Percentiles rank a stretch among this genome's conserved stretches.
These are phyloP conservation scores for Cunninghamia lanceolata DNA, from an alignment of 75 land plant species.

Conservation along the genomic window DNA sequence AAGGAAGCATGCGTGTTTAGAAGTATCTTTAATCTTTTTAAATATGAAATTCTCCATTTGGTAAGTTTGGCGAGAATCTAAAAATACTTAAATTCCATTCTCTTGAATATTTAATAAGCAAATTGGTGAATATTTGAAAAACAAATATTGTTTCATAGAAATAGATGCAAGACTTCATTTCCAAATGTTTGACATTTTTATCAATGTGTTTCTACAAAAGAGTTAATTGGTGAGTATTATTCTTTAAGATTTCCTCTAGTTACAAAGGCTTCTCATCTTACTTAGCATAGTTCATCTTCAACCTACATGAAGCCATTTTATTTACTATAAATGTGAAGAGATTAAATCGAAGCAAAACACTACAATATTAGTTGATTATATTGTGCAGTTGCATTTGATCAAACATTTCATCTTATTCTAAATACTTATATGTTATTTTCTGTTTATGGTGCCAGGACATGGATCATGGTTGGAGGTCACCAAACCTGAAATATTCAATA, in stretches of 20 bases:
- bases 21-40: background rate
- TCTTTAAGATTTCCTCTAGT: background rate
- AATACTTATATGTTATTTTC: background rate
- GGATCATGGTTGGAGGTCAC: background rate
- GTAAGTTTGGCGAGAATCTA: background rate
- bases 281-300: background rate
- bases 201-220: background rate
- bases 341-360: background rate
- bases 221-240: background rate
- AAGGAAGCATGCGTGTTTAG: background rate
- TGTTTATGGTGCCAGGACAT: background rate
- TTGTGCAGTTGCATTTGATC: background rate
- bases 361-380: background rate
- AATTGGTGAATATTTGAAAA: background rate
- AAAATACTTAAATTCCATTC: background rate
- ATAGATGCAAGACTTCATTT: background rate
- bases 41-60: background rate
- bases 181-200: background rate
- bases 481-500: background rate
- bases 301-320: background rate
- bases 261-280: background rate
- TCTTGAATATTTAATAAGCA: background rate
- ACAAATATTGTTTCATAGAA: background rate
- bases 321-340: background rate
- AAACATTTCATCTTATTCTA: background rate